Percentiles rank a stretch among this genome's conserved stretches.
These are phyloP conservation scores for Jaltomata sinuosa DNA, from an alignment of 257 asterid genomes.

Conservation along the genomic window DNA sequence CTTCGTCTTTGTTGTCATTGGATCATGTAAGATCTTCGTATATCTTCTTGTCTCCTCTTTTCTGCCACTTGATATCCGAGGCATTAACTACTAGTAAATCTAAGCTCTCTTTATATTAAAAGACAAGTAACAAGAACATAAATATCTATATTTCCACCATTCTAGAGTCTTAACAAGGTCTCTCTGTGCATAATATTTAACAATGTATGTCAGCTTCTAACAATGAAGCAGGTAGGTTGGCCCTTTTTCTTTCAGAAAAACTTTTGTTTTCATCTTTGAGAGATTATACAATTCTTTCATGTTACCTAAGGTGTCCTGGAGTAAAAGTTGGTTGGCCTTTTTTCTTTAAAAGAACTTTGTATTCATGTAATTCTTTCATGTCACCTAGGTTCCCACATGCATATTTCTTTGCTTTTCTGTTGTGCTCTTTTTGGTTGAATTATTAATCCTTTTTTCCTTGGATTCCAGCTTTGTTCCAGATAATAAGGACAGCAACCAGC, in stretches of 20 bases:
- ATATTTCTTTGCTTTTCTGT: background rate
- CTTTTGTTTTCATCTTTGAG: background rate
- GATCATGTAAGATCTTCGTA: slow-evolving; percentile 59
- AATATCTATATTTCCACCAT: background rate
- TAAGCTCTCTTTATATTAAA: background rate
- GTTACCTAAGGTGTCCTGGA: background rate
- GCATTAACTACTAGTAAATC: background rate
- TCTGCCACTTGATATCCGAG: background rate
- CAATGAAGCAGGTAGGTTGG: background rate
- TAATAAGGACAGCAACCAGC: slow-evolving; percentile 85
- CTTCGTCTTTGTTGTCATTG: slow-evolving; percentile 86
- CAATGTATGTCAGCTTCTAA: background rate
- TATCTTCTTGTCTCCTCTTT: background rate
- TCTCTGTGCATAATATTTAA: background rate
- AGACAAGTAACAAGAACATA: background rate
- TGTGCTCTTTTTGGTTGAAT: background rate
- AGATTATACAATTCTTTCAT: background rate
- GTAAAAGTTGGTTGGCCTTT: background rate
- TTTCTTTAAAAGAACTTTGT: background rate
- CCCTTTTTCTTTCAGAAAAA: background rate
- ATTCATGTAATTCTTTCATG: background rate
- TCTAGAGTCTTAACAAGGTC: background rate
- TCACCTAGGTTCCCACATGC: background rate
- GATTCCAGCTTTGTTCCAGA: slow-evolving; percentile 76
- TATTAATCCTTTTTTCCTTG: background rate